A percentile compares a stretch with the other conserved stretches of the same genome.
phyloP scores from a whole-genome alignment of 192 early-diverging fungal species.

The Dissophora ornata region DNA sequence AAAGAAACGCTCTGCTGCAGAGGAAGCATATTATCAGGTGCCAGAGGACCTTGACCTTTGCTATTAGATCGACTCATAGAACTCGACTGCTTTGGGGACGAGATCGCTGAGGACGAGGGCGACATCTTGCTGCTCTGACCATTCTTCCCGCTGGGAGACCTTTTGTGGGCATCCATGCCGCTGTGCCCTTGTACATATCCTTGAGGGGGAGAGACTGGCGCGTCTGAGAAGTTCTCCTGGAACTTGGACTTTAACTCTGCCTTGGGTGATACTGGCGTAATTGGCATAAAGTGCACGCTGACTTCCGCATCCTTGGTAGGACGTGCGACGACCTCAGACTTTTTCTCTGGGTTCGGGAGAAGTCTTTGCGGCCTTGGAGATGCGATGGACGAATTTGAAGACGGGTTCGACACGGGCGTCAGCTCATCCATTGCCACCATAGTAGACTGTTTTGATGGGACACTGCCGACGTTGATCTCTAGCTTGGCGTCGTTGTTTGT shows the following conservation, averaged over 20 bases:
- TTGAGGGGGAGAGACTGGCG: slow-evolving; percentile 30
- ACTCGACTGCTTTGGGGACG: slow-evolving; percentile 30
- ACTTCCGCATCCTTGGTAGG: slow-evolving; percentile 34
- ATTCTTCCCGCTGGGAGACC: slow-evolving; percentile 29
- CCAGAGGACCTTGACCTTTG: slow-evolving; percentile 12
- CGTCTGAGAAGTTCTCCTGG: slow-evolving; percentile 39
- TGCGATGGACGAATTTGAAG: slow-evolving; percentile 26
- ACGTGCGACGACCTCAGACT: slow-evolving; percentile 9
- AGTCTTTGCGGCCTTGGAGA: slow-evolving; percentile 18
- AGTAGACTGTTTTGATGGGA: slow-evolving; percentile 9
- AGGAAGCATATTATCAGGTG: not conserved
- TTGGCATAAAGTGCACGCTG: slow-evolving; percentile 38
- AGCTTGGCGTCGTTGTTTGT: slow-evolving; percentile 10
- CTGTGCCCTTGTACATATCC: slow-evolving; percentile 22
- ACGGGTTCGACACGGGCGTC: slow-evolving; percentile 38
- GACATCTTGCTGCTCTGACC: slow-evolving; percentile 37
- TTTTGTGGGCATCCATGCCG: slow-evolving; percentile 9
- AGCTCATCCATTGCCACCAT: slow-evolving; percentile 16
- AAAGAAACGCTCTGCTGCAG: slow-evolving; percentile 15
- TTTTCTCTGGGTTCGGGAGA: not conserved
- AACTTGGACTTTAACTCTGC: slow-evolving; percentile 43
- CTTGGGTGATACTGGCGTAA: slow-evolving; percentile 43
- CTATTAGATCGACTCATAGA: slow-evolving; percentile 37
- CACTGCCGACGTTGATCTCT: slow-evolving; percentile 35
- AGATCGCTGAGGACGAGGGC: slow-evolving; percentile 27